Percentiles rank a stretch among this genome's conserved stretches.
Conservation (phyloP, 2,329 filamentous ascomycete species). For the Boeremia exigua region DNA sequence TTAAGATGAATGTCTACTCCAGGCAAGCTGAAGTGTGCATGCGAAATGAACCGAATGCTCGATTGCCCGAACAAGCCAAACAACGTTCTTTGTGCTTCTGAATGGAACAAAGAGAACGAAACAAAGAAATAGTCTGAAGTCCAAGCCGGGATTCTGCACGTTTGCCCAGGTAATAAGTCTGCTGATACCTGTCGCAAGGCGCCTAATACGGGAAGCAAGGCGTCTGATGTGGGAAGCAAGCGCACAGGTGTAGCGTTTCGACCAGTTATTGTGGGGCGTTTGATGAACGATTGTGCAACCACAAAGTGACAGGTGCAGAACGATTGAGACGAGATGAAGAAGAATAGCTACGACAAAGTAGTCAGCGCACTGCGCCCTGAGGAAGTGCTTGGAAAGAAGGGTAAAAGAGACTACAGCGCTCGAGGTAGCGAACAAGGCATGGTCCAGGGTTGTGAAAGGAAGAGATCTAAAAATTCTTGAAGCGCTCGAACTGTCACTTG, state of each 20-base stretch:
- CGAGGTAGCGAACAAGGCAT: background rate
- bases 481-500: background rate
- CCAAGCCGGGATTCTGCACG: background rate
- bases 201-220: background rate
- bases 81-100: background rate
- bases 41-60: background rate
- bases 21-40: background rate
- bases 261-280: constrained; percentile 10
- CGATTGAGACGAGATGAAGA: background rate
- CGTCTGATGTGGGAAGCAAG: background rate
- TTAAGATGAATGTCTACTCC: background rate
- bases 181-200: background rate
- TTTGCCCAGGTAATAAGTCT: background rate
- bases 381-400: background rate
- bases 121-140: background rate
- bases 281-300: constrained; percentile 13
- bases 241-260: constrained; percentile 8
- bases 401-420: background rate
- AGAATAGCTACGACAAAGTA: background rate
- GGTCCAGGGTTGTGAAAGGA: background rate
- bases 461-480: background rate
- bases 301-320: constrained; percentile 11
- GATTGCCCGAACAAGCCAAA: background rate
- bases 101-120: background rate
- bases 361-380: background rate